phyloP scores from a whole-genome alignment of 768 basidiomycete genomes.

The Cytidiella melzeri region DNA sequence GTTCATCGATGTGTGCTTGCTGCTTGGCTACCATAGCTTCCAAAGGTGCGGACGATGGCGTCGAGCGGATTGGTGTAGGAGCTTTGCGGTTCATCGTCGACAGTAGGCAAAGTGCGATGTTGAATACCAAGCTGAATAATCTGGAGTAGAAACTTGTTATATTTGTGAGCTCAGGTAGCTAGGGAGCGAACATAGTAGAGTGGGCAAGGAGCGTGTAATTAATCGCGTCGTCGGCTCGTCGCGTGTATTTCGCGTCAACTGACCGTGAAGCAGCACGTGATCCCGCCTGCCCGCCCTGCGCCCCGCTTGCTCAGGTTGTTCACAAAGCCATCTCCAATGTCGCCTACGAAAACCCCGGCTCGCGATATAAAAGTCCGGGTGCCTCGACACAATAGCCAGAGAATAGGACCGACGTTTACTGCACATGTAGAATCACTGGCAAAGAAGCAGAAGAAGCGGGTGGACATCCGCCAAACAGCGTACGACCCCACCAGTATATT shows the following conservation, averaged over 20 bases:
- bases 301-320: too few species aligned
- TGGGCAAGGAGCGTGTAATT: too few species aligned
- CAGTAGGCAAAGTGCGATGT: too few species aligned
- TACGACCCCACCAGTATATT: constrained; percentile 44
- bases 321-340: too few species aligned
- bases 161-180: too few species aligned
- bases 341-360: constrained; percentile 47
- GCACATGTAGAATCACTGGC: constrained; percentile 54
- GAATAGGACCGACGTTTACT: constrained; percentile 57
- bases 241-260: too few species aligned
- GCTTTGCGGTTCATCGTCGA: constrained; percentile 11
- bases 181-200: too few species aligned
- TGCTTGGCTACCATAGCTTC: constrained; percentile 41
- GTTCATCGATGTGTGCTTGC: constrained; percentile 65
- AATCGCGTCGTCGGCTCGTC: too few species aligned
- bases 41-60: constrained; percentile 11
- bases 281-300: too few species aligned
- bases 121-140: too few species aligned
- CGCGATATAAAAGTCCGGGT: constrained; percentile 58
- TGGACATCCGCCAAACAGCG: constrained; percentile 58
- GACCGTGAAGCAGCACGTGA: too few species aligned
- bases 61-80: constrained; percentile 8
- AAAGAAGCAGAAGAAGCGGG: constrained; percentile 39
- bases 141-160: too few species aligned
- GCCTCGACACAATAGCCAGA: constrained; percentile 71